A percentile compares a stretch with the other conserved stretches of the same genome.
Conservation (phyloP, 2,329 filamentous ascomycete species). For the Botrytis medusae region DNA sequence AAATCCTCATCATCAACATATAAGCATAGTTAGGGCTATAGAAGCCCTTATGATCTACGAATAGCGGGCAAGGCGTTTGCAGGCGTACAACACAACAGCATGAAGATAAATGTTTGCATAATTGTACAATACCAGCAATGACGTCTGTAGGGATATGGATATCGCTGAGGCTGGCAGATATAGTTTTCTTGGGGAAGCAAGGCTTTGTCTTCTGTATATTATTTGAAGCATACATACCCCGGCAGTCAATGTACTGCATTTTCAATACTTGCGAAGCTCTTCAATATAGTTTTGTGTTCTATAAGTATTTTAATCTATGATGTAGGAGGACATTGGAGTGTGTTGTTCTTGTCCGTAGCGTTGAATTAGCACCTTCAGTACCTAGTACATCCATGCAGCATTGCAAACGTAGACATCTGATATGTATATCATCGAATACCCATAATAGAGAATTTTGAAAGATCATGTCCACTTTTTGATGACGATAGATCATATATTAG, state of each 20-base stretch:
- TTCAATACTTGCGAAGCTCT: slow-evolving; percentile 22
- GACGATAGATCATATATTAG: background rate
- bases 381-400: slow-evolving; percentile 4
- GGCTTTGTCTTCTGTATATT: slow-evolving; percentile 34
- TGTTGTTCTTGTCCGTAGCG: background rate
- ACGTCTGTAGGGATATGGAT: slow-evolving; percentile 30
- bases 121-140: slow-evolving; percentile 32
- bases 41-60: slow-evolving; percentile 34
- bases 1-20: slow-evolving; percentile 17
- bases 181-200: slow-evolving; percentile 28
- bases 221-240: slow-evolving; percentile 33
- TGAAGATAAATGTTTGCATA: slow-evolving; percentile 31
- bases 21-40: slow-evolving; percentile 27
- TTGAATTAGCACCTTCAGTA: background rate
- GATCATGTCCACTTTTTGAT: slow-evolving; percentile 5
- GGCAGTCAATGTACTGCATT: slow-evolving; percentile 31
- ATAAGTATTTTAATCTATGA: background rate
- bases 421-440: background rate
- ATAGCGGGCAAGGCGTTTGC: slow-evolving; percentile 35
- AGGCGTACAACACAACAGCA: slow-evolving; percentile 30
- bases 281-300: background rate
- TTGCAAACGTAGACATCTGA: background rate
- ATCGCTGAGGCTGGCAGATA: slow-evolving; percentile 35
- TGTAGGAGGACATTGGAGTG: background rate
- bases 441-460: background rate